Conservation (phyloP, 2,329 filamentous ascomycete genomes). For the Graphium sp. region DNA sequence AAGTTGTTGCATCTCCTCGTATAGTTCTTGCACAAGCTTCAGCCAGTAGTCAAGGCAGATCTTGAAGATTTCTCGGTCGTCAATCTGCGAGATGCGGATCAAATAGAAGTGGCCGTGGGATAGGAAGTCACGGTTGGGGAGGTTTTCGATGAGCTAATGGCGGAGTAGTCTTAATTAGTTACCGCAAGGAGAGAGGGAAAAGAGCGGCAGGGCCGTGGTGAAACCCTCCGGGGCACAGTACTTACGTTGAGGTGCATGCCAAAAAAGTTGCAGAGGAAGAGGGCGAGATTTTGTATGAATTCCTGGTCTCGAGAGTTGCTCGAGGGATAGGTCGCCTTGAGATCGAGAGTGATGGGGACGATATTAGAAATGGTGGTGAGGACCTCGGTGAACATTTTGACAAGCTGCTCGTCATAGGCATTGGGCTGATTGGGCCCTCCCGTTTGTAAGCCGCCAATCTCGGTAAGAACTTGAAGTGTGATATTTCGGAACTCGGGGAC, state of each 20-base stretch:
- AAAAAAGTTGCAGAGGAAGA: slow-evolving; percentile 96
- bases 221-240: slow-evolving; percentile 4
- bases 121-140: slow-evolving; percentile 88
- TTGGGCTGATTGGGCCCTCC: slow-evolving; percentile 48
- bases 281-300: slow-evolving; percentile 89
- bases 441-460: slow-evolving; percentile 88
- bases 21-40: slow-evolving; percentile 91
- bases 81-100: slow-evolving; percentile 95
- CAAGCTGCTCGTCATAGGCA: slow-evolving; percentile 85
- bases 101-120: slow-evolving; percentile 96
- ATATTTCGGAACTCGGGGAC: slow-evolving; percentile 92
- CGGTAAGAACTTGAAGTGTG: slow-evolving; percentile 89
- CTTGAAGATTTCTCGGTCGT: slow-evolving; percentile 98
- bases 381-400: slow-evolving; percentile 97
- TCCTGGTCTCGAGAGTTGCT: slow-evolving; percentile 93
- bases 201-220: slow-evolving; percentile 1
- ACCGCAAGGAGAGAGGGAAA: slow-evolving; percentile 2
- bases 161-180: neutral
- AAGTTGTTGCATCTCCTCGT: slow-evolving; percentile 96
- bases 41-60: slow-evolving; percentile 99
- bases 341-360: slow-evolving; percentile 76
- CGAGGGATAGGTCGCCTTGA: slow-evolving; percentile 78
- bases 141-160: slow-evolving; percentile 70
- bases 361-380: slow-evolving; percentile 84
- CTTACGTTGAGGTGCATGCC: slow-evolving; percentile 72